Evolutionary conservation across 768 basidiomycete genomes (phyloP).

Genomic region (Amanita fuliginea): DNA sequence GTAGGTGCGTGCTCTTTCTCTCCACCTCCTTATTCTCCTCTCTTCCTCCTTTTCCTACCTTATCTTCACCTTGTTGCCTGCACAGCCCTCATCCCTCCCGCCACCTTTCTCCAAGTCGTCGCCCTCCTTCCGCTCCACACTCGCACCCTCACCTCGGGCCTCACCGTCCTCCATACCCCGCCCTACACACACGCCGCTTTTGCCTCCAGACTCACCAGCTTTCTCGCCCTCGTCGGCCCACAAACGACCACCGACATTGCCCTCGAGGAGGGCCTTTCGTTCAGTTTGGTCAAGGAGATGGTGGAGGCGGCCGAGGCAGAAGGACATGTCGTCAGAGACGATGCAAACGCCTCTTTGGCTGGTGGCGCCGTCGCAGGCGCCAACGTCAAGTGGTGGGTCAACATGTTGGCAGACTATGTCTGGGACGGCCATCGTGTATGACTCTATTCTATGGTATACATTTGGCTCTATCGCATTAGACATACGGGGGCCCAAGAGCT

Average conservation of each 20-base stretch:
- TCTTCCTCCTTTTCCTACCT: neutral
- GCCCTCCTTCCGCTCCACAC: constrained; percentile 50
- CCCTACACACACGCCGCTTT: constrained; percentile 62
- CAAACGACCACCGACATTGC: constrained; percentile 66
- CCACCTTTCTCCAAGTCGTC: constrained; percentile 69
- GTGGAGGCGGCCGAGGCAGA: constrained; percentile 60
- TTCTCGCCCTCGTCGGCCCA: constrained; percentile 38
- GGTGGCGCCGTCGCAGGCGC: constrained; percentile 37
- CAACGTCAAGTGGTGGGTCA: constrained; percentile 66
- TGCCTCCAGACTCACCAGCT: constrained; percentile 46
- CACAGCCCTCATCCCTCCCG: constrained; percentile 74
- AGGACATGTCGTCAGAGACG: constrained; percentile 70
- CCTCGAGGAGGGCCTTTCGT: constrained; percentile 54
- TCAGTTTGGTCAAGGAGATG: constrained; percentile 72
- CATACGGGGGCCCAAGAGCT: constrained; percentile 41
- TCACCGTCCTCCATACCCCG: constrained; percentile 79
- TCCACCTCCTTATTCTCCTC: neutral
- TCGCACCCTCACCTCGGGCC: constrained; percentile 62
- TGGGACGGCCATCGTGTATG: constrained; percentile 54
- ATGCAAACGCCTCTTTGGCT: constrained; percentile 28
- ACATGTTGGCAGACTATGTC: constrained; percentile 52
- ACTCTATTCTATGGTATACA: constrained; percentile 3
- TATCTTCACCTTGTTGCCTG: too few relatives aligned
- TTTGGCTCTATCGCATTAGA: constrained; percentile 13
- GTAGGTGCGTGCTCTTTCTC: constrained; percentile 47